Evolutionary conservation across 805 yeast species (phyloP).

Genomic region (Yarrowia phangngaensis): DNA sequence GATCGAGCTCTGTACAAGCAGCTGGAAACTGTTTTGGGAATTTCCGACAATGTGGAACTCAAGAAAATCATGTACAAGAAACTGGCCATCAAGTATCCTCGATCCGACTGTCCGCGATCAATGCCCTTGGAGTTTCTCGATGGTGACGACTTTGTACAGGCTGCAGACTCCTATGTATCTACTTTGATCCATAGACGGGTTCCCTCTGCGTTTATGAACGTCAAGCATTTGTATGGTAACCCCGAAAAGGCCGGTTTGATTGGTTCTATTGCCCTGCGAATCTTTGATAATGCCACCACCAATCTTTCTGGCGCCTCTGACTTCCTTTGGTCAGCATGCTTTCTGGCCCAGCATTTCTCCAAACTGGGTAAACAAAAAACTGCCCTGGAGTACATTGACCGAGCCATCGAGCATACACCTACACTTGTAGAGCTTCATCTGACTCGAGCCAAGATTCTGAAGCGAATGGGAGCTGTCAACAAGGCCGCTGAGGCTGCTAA

Average conservation of each 20-base stretch:
- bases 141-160: slow-evolving; percentile 49
- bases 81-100: slow-evolving; percentile 69
- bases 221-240: slow-evolving; percentile 70
- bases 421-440: slow-evolving; percentile 79
- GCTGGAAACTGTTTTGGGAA: slow-evolving; percentile 62
- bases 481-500: slow-evolving; percentile 66
- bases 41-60: slow-evolving; percentile 44
- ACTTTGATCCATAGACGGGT: slow-evolving; percentile 72
- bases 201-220: slow-evolving; percentile 82
- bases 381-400: slow-evolving; percentile 57
- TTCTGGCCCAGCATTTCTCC: slow-evolving; percentile 73
- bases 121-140: slow-evolving; percentile 56
- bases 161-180: slow-evolving; percentile 53
- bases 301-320: slow-evolving; percentile 13
- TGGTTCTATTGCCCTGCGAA: slow-evolving; percentile 52
- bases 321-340: slow-evolving; percentile 66
- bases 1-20: slow-evolving; percentile 58
- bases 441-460: slow-evolving; percentile 72
- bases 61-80: slow-evolving; percentile 62
- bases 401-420: slow-evolving; percentile 70
- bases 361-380: slow-evolving; percentile 49
- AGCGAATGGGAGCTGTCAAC: slow-evolving; percentile 58
- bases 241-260: slow-evolving; percentile 44
- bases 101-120: slow-evolving; percentile 71
- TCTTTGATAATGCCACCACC: slow-evolving; percentile 37